A percentile compares a stretch with the other conserved stretches of the same genome.
Conservation (phyloP, 129 eudicot genomes). For the Pseudognaphalium luteoalbum region DNA sequence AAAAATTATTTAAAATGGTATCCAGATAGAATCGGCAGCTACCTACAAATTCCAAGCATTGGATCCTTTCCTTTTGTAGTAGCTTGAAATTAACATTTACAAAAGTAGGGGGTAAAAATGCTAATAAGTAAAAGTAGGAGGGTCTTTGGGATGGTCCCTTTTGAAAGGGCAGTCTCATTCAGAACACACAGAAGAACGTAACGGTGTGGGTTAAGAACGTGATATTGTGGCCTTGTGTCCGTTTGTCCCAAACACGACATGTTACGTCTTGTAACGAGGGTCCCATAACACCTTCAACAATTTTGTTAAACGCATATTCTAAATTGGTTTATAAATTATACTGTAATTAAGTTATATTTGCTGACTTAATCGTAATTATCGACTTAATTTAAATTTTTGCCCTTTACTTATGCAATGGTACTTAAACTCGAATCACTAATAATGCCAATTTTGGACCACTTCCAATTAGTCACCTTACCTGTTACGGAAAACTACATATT, state of each 20-base stretch:
- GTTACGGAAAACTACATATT: neutral
- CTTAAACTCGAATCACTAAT: slow-evolving; percentile 24
- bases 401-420: slow-evolving; percentile 21
- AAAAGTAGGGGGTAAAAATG: slow-evolving; percentile 11
- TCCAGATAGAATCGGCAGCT: slow-evolving; percentile 15
- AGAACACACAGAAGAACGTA: slow-evolving; percentile 27
- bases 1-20: neutral
- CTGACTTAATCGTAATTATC: neutral
- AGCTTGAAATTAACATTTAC: neutral
- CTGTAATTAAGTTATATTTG: neutral
- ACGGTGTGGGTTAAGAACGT: slow-evolving; percentile 50
- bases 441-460: slow-evolving; percentile 6
- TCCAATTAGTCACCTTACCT: neutral
- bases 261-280: slow-evolving; percentile 41
- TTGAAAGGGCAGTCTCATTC: slow-evolving; percentile 33
- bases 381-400: slow-evolving; percentile 12
- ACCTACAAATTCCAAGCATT: slow-evolving; percentile 26
- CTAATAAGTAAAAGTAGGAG: slow-evolving; percentile 21
- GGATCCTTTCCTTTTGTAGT: slow-evolving; percentile 19
- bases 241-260: slow-evolving; percentile 42
- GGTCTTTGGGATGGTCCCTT: slow-evolving; percentile 42
- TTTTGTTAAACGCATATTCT: neutral
- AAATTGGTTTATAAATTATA: neutral
- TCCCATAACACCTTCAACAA: slow-evolving; percentile 39
- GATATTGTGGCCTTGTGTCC: slow-evolving; percentile 45